Conservation (phyloP, 169 alveolate species). For the Cryptosporidium parvum region DNA sequence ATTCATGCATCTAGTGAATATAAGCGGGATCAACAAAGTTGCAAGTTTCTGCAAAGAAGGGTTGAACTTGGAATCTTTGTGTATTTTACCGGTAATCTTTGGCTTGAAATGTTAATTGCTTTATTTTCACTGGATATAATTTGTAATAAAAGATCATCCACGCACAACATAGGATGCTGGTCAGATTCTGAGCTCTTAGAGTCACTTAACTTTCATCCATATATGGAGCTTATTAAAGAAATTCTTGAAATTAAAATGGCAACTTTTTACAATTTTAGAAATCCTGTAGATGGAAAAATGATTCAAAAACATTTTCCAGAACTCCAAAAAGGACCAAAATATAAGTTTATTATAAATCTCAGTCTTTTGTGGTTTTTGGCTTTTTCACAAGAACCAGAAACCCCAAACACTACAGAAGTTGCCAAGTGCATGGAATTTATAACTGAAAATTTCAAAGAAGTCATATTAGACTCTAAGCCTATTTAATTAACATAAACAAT, state of each 20-base stretch:
- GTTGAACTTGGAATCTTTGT: constrained; percentile 62
- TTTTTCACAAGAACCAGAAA: constrained; percentile 19
- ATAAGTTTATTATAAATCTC: constrained; percentile 20
- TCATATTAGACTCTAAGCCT: background rate
- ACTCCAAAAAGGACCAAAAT: constrained; percentile 61
- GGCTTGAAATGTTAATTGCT: constrained; percentile 48
- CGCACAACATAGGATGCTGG: constrained; percentile 3
- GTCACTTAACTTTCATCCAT: constrained; percentile 7
- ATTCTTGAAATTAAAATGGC: constrained; percentile 11
- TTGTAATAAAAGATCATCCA: background rate
- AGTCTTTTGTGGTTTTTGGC: constrained; percentile 50
- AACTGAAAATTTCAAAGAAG: background rate
- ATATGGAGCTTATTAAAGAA: constrained; percentile 15
- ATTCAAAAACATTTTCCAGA: constrained; percentile 23
- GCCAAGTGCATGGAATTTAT: constrained; percentile 30
- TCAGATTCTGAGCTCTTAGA: constrained; percentile 26
- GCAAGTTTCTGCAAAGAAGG: background rate
- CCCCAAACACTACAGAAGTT: background rate
- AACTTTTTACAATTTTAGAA: constrained; percentile 20
- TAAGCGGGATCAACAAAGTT: background rate
- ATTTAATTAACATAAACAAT: background rate
- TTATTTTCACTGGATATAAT: constrained; percentile 32
- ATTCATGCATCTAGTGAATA: background rate
- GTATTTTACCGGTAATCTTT: constrained; percentile 26
- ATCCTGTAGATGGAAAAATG: constrained; percentile 43